phyloP scores from a whole-genome alignment of 2,329 filamentous ascomycete species.

The Pseudophaeomoniella oleicola region DNA sequence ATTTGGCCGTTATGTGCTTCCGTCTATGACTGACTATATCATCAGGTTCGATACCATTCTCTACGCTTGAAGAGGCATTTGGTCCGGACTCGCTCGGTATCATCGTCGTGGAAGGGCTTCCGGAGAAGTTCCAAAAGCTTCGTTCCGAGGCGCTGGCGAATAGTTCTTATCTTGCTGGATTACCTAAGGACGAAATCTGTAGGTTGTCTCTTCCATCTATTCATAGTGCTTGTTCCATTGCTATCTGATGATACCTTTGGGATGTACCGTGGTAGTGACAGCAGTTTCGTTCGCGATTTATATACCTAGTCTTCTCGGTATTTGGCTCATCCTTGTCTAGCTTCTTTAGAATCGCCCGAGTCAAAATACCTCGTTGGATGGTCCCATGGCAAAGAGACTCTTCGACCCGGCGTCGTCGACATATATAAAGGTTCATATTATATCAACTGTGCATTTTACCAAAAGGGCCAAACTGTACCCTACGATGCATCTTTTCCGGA shows the following conservation, averaged over 20 bases:
- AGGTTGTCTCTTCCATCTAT: background rate
- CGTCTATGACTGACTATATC: background rate
- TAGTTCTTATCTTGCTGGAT: slow-evolving; percentile 74
- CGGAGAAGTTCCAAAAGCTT: slow-evolving; percentile 54
- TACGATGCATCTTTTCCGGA: slow-evolving; percentile 48
- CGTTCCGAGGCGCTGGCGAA: slow-evolving; percentile 67
- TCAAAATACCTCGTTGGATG: slow-evolving; percentile 50
- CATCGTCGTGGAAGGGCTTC: slow-evolving; percentile 79
- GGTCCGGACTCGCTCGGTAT: slow-evolving; percentile 84
- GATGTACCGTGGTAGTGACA: too few species aligned
- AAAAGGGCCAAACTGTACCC: slow-evolving; percentile 16
- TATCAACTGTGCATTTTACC: slow-evolving; percentile 44
- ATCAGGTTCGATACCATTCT: slow-evolving; percentile 21
- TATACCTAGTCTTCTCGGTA: background rate
- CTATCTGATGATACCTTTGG: too few species aligned
- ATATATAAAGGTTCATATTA: slow-evolving; percentile 52
- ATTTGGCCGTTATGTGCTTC: background rate
- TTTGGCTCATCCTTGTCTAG: slow-evolving; percentile 16
- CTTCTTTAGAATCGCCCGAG: slow-evolving; percentile 8
- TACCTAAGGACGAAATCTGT: slow-evolving; percentile 53
- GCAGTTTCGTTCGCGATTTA: too few species aligned
- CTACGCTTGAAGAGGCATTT: slow-evolving; percentile 51
- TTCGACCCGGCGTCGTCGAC: slow-evolving; percentile 46
- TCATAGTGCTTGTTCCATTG: too few species aligned
- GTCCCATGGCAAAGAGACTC: slow-evolving; percentile 50